Base-by-base conservation (phyloP, 2,329 filamentous ascomycete genomes). In the Alternaria conjuncta region DNA sequence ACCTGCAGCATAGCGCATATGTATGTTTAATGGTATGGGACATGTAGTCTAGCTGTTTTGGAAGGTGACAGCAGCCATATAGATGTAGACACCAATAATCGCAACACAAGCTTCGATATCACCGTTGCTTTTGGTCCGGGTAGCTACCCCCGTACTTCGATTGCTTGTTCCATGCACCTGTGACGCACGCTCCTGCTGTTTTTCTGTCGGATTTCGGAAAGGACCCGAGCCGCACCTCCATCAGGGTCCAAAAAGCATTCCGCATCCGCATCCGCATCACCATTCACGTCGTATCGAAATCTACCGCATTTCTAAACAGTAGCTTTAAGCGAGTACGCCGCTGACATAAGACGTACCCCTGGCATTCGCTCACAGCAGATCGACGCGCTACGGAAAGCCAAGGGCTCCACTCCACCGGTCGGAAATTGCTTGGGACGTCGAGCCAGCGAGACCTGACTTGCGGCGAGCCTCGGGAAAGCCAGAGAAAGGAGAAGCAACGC, bases 401-500 rank as follows among this genome's bases (percentile, higher is more conserved):
- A 28, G 58, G 15, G 44, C 23, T 55, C 58, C 53, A 57, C 58
- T 61, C 13, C 49, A 36, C 49, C 23, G 28, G 13, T 23, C n/a
- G 45, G 28, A 57, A 58, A 58, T 58, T 51, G 57, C 41, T 53
- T 45, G 46, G 28, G 28, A 60, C n/a, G 43, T 10, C 20, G 9
- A 13, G 49, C 49, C 28, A n/a, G 53, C 53, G 36, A 41, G 36
- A 11, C 36, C 49, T 51, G 15, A 20, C 36, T 41, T 51, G 56
- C 56, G 46, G 56, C 46, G 57, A 45, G 51, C 44, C 43, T 56
- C 50, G 59, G 54, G 49, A 36, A 32, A 36, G 28, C 18, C 36
- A 32, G 59, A 61, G 59, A 61, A 61, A 61, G 46, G 59, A 61
- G 54, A 56, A 44, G 58, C 25, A 32, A 54, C 45, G 41, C 32